Evolutionary conservation across 768 basidiomycete genomes (phyloP).

Genomic region (Cyclocybe cylindracea): DNA sequence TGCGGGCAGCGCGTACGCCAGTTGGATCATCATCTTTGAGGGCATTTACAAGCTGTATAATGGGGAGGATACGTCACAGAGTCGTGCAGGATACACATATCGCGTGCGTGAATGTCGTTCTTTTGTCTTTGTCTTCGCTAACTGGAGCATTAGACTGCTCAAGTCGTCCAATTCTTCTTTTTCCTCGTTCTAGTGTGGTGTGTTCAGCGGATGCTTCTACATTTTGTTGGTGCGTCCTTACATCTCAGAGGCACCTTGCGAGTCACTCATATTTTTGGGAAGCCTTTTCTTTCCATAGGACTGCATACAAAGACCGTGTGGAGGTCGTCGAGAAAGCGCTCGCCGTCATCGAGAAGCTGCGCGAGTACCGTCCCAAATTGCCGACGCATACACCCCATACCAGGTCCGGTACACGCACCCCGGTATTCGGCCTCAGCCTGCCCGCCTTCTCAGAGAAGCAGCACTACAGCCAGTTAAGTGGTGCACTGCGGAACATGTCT

Average conservation of each 20-base stretch:
- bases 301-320: slow-evolving; percentile 74
- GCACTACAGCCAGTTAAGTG: slow-evolving; percentile 34
- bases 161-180: slow-evolving; percentile 74
- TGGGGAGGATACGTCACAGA: slow-evolving; percentile 32
- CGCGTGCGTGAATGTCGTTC: slow-evolving; percentile 37
- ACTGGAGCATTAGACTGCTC: slow-evolving; percentile 41
- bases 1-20: slow-evolving; percentile 67
- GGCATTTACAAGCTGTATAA: slow-evolving; percentile 64
- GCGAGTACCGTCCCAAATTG: slow-evolving; percentile 59
- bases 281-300: slow-evolving; percentile 78
- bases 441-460: slow-evolving; percentile 47
- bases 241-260: not conserved
- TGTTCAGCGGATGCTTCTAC: slow-evolving; percentile 67
- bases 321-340: slow-evolving; percentile 55
- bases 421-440: slow-evolving; percentile 34
- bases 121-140: not conserved
- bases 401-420: slow-evolving; percentile 44
- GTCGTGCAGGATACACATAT: slow-evolving; percentile 61
- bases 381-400: slow-evolving; percentile 22
- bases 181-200: slow-evolving; percentile 70
- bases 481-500: slow-evolving; percentile 24
- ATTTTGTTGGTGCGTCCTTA: slow-evolving; percentile 48
- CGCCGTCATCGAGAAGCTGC: slow-evolving; percentile 63
- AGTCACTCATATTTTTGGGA: not conserved
- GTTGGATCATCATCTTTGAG: slow-evolving; percentile 76